phyloP scores from a whole-genome alignment of 139 green algal species.

The Mychonastes homosphaera region DNA sequence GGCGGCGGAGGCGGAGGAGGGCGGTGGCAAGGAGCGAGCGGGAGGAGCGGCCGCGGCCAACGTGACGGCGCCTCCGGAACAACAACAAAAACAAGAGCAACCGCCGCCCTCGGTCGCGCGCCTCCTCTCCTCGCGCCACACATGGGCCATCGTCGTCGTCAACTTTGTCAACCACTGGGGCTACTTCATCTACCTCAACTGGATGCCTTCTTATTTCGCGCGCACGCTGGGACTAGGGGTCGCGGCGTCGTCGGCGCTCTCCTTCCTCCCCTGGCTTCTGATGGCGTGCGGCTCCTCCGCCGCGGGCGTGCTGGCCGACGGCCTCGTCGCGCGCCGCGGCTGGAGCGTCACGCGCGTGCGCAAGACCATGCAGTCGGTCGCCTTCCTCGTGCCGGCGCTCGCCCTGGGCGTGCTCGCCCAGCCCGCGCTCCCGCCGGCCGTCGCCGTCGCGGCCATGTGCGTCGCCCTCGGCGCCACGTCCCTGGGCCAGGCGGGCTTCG shows the following conservation, averaged over 20 bases:
- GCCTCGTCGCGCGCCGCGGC: conserved; percentile 39
- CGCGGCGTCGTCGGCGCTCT: conserved; percentile 46
- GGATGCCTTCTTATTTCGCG: conserved; percentile 85
- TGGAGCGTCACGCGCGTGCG: conserved; percentile 40
- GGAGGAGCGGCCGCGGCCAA: conserved; percentile 8
- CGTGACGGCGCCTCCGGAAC: neutral
- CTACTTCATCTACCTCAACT: conserved; percentile 93
- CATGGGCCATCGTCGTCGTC: conserved; percentile 76
- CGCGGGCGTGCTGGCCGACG: conserved; percentile 62
- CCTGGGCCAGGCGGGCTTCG: conserved; percentile 68
- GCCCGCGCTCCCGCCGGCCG: conserved; percentile 8
- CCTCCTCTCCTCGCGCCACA: conserved; percentile 46
- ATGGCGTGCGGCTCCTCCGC: conserved; percentile 59
- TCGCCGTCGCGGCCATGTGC: conserved; percentile 53
- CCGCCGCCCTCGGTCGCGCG: neutral
- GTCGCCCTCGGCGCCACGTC: conserved; percentile 66
- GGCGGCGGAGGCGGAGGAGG: neutral
- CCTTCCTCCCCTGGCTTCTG: conserved; percentile 79
- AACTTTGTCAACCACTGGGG: conserved; percentile 82
- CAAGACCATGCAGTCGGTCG: conserved; percentile 57
- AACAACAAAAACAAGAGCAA: too few species aligned
- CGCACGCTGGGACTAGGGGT: conserved; percentile 61
- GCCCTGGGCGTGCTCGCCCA: conserved; percentile 53
- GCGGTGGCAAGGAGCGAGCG: neutral
- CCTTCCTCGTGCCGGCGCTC: conserved; percentile 65